Percentiles rank a stretch among this genome's conserved stretches.
Conservation (phyloP, 75 land plant genomes). For the Ceratopteris richardii region DNA sequence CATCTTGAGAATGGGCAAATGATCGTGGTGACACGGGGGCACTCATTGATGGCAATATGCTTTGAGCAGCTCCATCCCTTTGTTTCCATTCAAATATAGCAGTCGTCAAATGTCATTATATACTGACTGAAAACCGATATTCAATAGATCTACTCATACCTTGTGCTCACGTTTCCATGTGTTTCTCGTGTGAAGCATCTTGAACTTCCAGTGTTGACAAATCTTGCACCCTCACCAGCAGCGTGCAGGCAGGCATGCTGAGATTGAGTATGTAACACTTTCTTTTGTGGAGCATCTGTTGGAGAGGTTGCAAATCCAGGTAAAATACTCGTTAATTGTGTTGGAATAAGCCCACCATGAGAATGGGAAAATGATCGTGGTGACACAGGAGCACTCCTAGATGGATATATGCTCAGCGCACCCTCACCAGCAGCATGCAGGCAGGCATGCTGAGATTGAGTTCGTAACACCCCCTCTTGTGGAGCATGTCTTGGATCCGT, state of each 20-base stretch:
- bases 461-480: no score
- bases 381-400: slow-evolving; percentile 17
- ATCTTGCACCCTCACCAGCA: no score
- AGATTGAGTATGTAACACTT: no score
- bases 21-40: slow-evolving; percentile 31
- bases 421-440: no score
- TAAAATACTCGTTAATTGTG: neutral
- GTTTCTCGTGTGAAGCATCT: no score
- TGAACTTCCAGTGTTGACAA: no score
- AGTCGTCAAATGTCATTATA: no score
- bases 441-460: no score
- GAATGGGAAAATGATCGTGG: slow-evolving; percentile 33
- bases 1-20: slow-evolving; percentile 21
- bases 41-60: slow-evolving; percentile 21
- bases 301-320: slow-evolving; percentile 4
- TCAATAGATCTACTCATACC: no score
- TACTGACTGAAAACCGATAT: no score
- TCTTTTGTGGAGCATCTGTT: neutral
- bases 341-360: slow-evolving; percentile 25
- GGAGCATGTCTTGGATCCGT: neutral
- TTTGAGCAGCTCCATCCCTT: slow-evolving; percentile 15
- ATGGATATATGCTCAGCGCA: slow-evolving; percentile 25
- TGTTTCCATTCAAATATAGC: slow-evolving; percentile 1
- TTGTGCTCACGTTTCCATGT: no score
- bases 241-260: no score